These are phyloP conservation scores for Ascochyta koolunga DNA, from an alignment of 2,329 filamentous ascomycete species.

Conservation along the genomic window DNA sequence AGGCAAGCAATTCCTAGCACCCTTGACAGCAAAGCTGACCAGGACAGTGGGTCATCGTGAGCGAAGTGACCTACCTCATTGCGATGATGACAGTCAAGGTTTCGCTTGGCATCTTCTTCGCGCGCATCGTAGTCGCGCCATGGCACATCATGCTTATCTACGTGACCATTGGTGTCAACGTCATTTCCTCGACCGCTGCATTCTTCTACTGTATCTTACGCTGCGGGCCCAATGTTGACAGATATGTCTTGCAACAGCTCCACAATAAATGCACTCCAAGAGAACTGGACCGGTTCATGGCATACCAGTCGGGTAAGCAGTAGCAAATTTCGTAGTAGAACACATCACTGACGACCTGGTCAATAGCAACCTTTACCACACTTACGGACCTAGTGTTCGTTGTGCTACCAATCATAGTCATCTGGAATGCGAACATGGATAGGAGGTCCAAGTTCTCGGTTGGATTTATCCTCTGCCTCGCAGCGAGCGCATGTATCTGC, in stretches of 20 bases:
- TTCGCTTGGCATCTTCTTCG: constrained; percentile 54
- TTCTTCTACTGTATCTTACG: constrained; percentile 61
- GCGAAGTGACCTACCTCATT: constrained; percentile 49
- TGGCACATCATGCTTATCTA: constrained; percentile 50
- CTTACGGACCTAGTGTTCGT: constrained; percentile 43
- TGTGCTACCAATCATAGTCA: constrained; percentile 52
- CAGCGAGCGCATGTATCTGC: constrained; percentile 58
- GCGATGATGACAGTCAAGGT: constrained; percentile 52
- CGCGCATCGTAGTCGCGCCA: constrained; percentile 49
- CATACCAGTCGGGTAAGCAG: constrained; percentile 47
- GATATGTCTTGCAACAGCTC: constrained; percentile 40
- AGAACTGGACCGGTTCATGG: constrained; percentile 58
- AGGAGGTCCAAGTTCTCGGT: constrained; percentile 59
- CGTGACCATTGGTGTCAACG: constrained; percentile 46
- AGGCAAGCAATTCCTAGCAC: constrained; percentile 23
- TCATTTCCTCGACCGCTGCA: constrained; percentile 46
- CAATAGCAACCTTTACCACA: constrained; percentile 34
- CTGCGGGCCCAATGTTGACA: constrained; percentile 48
- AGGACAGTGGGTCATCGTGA: constrained; percentile 42
- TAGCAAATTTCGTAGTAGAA: neutral
- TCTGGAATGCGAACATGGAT: constrained; percentile 64
- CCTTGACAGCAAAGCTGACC: constrained; percentile 4
- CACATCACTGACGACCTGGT: neutral
- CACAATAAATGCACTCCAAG: constrained; percentile 50
- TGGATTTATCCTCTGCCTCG: constrained; percentile 60